Evolutionary conservation across 768 basidiomycete species (phyloP).

Genomic region (Boletales sp.): DNA sequence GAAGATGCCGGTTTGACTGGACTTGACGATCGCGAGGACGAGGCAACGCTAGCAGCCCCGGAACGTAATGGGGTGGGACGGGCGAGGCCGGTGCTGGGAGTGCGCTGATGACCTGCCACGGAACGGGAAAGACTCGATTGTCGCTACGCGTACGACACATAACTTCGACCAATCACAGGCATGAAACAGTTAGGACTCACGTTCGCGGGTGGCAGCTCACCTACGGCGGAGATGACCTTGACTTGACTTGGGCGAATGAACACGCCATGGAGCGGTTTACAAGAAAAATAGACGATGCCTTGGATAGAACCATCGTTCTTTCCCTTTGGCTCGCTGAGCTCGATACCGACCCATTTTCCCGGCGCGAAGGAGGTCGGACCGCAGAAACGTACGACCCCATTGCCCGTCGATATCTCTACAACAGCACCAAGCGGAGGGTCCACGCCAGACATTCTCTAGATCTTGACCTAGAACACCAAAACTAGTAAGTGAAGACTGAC

Average conservation of each 20-base stretch:
- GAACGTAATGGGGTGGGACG: constrained; percentile 42
- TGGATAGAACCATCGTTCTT: constrained; percentile 95
- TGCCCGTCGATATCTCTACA: constrained; percentile 76
- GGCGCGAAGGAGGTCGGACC: constrained; percentile 79
- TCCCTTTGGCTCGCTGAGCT: constrained; percentile 76
- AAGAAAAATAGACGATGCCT: constrained; percentile 78
- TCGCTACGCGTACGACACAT: constrained; percentile 20
- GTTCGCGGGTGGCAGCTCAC: constrained; percentile 21
- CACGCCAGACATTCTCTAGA: constrained; percentile 27
- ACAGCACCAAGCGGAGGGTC: constrained; percentile 64
- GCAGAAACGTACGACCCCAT: constrained; percentile 82
- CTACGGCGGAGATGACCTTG: constrained; percentile 46
- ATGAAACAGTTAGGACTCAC: constrained; percentile 16
- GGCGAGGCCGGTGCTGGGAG: constrained; percentile 46
- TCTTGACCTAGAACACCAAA: no score
- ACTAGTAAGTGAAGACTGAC: no score
- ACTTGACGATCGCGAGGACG: constrained; percentile 62
- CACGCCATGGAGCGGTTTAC: constrained; percentile 73
- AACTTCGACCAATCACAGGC: neutral
- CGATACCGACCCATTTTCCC: constrained; percentile 95
- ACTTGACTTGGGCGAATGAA: constrained; percentile 89
- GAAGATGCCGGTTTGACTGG: constrained; percentile 48
- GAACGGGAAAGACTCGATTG: constrained; percentile 28
- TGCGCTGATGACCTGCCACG: constrained; percentile 54
- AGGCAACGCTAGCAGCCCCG: neutral